Conservation (phyloP, 129 eudicot genomes). For the Deinandra increscens region DNA sequence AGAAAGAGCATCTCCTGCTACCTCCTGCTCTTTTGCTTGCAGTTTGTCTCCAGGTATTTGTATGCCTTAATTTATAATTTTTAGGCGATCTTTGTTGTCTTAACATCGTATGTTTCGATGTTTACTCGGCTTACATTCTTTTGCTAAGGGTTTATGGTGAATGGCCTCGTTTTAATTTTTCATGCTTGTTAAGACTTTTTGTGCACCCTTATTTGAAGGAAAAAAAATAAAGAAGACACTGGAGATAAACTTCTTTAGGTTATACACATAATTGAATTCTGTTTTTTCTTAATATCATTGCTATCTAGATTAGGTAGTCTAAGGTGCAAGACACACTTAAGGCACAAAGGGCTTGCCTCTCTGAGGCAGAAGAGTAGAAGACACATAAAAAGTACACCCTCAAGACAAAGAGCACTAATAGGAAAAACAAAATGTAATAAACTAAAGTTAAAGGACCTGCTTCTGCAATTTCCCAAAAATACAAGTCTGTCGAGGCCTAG, state of each 20-base stretch:
- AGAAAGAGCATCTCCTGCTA: constrained; percentile 77
- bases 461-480: no score
- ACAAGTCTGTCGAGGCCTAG: no score
- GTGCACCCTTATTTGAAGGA: background rate
- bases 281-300: background rate
- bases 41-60: constrained; percentile 76
- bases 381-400: no score
- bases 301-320: no score
- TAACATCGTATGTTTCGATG: background rate
- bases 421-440: no score
- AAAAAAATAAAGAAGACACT: background rate
- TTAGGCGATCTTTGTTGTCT: background rate
- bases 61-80: background rate
- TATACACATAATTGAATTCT: background rate
- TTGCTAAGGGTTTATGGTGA: background rate
- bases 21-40: constrained; percentile 91
- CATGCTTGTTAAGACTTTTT: background rate
- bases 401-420: no score
- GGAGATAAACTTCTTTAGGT: background rate
- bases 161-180: background rate
- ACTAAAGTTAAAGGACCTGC: no score
- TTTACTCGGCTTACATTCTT: background rate
- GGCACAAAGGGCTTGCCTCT: no score
- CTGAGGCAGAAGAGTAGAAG: no score
- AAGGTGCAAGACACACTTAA: no score